A percentile compares a stretch with the other conserved stretches of the same genome.
Evolutionary conservation across 768 basidiomycete species (phyloP).

Genomic region (Saitozyma podzolica): DNA sequence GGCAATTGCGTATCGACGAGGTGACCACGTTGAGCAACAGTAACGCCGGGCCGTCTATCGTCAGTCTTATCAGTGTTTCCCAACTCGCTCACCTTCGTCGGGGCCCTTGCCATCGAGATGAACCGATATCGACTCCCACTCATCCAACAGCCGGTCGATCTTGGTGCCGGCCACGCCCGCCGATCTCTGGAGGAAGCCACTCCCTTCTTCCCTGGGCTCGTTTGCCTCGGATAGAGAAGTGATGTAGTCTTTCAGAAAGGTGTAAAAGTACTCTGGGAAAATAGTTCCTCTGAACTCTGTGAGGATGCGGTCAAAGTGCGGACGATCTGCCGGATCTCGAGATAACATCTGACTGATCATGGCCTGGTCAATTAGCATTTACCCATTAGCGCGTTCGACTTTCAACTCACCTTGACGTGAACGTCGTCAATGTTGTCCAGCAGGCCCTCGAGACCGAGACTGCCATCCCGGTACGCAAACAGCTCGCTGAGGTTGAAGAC

Average conservation of each 20-base stretch:
- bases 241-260: constrained; percentile 88
- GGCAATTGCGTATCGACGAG: constrained; percentile 84
- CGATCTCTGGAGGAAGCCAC: constrained; percentile 34
- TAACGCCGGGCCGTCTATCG: constrained; percentile 86
- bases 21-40: constrained; percentile 83
- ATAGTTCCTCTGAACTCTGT: constrained; percentile 72
- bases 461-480: constrained; percentile 88
- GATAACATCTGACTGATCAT: constrained; percentile 89
- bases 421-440: constrained; percentile 75
- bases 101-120: constrained; percentile 27
- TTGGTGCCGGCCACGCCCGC: constrained; percentile 55
- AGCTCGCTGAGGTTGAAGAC: constrained; percentile 92
- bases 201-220: constrained; percentile 34
- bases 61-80: background rate
- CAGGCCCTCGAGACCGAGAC: constrained; percentile 71
- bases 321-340: constrained; percentile 72
- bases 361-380: constrained; percentile 58
- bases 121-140: constrained; percentile 59
- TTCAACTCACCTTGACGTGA: constrained; percentile 70
- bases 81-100: constrained; percentile 24
- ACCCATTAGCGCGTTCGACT: too few relatives aligned
- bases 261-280: constrained; percentile 91
- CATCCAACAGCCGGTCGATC: constrained; percentile 79
- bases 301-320: constrained; percentile 77
- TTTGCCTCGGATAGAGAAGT: constrained; percentile 58